phyloP scores from a whole-genome alignment of 176 grass and related monocot genomes.

The Triticum urartu region DNA sequence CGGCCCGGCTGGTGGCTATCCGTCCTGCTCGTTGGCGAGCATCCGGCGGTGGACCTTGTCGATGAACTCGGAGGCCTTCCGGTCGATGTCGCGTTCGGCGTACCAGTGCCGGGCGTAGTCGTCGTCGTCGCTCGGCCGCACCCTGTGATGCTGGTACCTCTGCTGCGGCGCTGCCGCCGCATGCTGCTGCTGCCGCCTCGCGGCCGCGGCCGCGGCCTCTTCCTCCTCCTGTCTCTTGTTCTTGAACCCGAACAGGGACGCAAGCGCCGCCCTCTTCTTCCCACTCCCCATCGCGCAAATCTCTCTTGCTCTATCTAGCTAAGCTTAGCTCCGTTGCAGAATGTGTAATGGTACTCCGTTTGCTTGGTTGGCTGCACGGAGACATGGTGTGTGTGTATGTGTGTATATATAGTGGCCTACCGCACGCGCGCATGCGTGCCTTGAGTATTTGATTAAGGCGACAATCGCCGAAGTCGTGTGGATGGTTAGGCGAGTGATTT shows the following conservation, averaged over 20 bases:
- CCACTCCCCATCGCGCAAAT: conserved; percentile 19
- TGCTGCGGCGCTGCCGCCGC: not conserved
- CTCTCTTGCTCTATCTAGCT: not conserved
- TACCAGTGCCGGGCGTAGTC: conserved; percentile 37
- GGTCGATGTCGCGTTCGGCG: conserved; percentile 41
- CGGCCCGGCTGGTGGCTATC: not conserved
- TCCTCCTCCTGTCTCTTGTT: not conserved
- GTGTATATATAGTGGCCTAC: conserved; percentile 34
- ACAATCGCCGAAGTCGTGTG: not conserved
- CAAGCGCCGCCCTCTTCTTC: conserved; percentile 24
- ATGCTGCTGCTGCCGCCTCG: not conserved
- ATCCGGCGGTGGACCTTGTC: conserved; percentile 40
- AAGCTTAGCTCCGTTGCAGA: not conserved
- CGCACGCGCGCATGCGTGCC: too few relatives aligned
- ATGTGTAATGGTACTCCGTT: not conserved
- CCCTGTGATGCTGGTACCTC: conserved; percentile 23
- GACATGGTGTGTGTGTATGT: not conserved
- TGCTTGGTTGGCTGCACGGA: conserved; percentile 24
- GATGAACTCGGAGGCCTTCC: conserved; percentile 45
- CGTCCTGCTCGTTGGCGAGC: conserved; percentile 15
- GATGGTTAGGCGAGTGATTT: conserved; percentile 39
- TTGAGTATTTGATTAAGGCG: not conserved
- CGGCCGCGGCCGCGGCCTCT: not conserved
- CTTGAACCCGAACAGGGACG: conserved; percentile 32
- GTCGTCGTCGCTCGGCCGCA: conserved; percentile 49